Evolutionary conservation across 2,329 filamentous ascomycete genomes (phyloP), one percentile per base, ranked within the genome.

Genomic region (Pseudogymnoascus sp.): DNA sequence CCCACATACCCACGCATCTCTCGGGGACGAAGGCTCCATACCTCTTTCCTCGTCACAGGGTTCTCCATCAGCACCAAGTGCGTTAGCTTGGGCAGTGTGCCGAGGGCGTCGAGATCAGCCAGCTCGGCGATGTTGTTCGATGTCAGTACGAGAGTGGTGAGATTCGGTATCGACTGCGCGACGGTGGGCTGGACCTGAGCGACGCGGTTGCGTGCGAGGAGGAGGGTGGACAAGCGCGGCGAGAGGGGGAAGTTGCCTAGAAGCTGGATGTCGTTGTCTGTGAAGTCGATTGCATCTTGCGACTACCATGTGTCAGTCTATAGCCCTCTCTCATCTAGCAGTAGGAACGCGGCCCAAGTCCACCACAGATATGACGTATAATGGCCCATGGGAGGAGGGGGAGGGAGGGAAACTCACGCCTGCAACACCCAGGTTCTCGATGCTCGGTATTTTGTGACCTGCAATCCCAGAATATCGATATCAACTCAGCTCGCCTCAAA

Each of bases 391-490:
- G 38, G 43, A 38, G 60, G 38, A 60, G 59, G 50, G 50, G 37
- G 30, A 60, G 47, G 57, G 62, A 35, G 30, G 57, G 35, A 57
- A 33, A 85, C 88, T 73, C 78, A 96, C 91, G 72, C 90, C 90
- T 69, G 94, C 93, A 72, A 91, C 90, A 80, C 94, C 94, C 78
- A 99, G 78, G 76, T 99, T 99, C 81, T 99, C 94, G 79, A 99
- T 96, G 64, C 88, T 84, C 71, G 93, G 91, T 75, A 99, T 97
- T 80, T 95, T 92, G 79, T 97, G 92, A 80, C 94, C 94, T 99
- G 85, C 80, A 85, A 69, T 76, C 67, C 67, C 69, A 68, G 71
- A 76, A 74, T 78, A 78, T 77, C 74, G 76, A 79, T 89, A 92
- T 95, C 87, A 94, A 93, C 84, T 84, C 82, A 90, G 88, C 83